Evolutionary conservation across 176 grass and related monocot species (phyloP), one percentile per base, ranked within the genome.

Genomic region (Musa itinerans): DNA sequence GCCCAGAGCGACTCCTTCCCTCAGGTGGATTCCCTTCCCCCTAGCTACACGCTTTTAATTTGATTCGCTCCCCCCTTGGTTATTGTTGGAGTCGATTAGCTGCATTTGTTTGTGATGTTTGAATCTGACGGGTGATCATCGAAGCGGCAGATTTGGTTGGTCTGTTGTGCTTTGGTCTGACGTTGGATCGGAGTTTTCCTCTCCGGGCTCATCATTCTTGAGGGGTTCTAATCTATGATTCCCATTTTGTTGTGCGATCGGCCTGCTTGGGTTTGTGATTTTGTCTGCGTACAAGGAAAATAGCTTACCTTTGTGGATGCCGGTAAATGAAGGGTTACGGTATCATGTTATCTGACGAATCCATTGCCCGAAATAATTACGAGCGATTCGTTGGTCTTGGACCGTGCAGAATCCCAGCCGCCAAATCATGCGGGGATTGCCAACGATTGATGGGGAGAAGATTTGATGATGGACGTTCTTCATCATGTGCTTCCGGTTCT

Each of bases 1-100:
- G 75, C 86, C 52, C 76, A 78, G 76, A 81, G 82, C 52, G 65
- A 63, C 2, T 1, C 3, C 61, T 88, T 88, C 54, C 82, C 86
- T 23, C 17, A 84, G 82, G 78, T 71, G n/a, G n/a, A 71, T 67
- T 12, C 9, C 20, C 16, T 25, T 25, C 61, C 61, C 61, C 20
- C 61, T 63, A 19, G 61, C 23, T 24, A 21, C 26, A 19, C 57
- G 57, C 57, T 59, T 59, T 29, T 29, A 29, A 29, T 3, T 29
- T 3, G 0, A 43, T 43, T 43, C 34, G 4, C 4, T 43, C 34
- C 34, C 34, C 34, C 34, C 34, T 43, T 6, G 4, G 4, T 43
- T 43, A 6, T 43, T 43, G 3, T 43, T 43, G 34, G 34, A 43
- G 11, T 65, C 62, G 63, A 65, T 53, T 68, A 10, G 10, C 24